Evolutionary conservation across 2,329 filamentous ascomycete species (phyloP), one percentile per base, ranked within the genome.

Genomic region (Aspergillus vadensis): DNA sequence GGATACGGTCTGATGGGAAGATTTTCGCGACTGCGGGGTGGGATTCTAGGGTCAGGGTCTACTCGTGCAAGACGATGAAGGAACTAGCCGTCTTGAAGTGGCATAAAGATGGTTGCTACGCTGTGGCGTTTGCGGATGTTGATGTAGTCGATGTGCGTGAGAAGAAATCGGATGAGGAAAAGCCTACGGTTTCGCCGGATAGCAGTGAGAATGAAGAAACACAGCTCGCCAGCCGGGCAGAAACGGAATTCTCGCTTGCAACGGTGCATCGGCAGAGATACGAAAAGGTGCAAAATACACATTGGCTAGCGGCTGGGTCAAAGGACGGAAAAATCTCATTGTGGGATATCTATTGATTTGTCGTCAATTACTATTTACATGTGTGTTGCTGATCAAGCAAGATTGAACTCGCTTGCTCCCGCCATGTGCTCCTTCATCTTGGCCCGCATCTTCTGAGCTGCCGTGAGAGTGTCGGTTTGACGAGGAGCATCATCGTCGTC

Each of bases 281-380:
- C 21, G 80, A 80, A 38, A 87, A 86, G 67, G 88, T 89, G 10
- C 87, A 85, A 69, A 81, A 80, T 54, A 89, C 89, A 23, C 94
- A 98, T 75, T 98, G 94, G 93, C 75, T 98, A 55, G 95, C 90
- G 17, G 91, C 87, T 1, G 95, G 95, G 1, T 90, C 91, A 58
- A 99, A 98, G 75, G 95, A 98, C 79, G 95, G 94, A 17, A 97
- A 96, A 74, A 86, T 98, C 64, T 96, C 92, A 72, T 79, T 99
- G 67, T 99, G 95, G 95, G 91, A 97, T 79, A 88, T 98, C 60
- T 99, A 95, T 75, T 93, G 69, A 80, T 63, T 66, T 7, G 23
- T 67, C 63, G 65, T 67, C 66, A 67, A 63, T 61, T 64, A 48
- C 62, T 70, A 71, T 69, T 65, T 72, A 69, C 68, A 71, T 59